Evolutionary conservation across 352 stramenopile species (phyloP).

Genomic region (Pythium phragmitis): DNA sequence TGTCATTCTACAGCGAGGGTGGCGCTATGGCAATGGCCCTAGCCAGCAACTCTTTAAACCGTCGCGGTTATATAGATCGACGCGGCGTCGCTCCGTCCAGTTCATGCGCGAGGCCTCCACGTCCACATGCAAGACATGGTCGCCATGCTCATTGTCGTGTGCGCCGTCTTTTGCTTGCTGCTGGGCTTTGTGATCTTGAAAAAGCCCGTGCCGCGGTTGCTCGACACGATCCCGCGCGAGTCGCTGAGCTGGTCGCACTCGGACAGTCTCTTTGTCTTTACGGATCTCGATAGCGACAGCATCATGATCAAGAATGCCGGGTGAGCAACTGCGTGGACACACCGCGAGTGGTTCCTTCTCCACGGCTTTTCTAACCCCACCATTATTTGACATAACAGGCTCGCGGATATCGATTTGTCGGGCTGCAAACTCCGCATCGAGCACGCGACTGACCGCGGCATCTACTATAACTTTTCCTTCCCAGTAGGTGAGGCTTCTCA

Average conservation of each 20-base stretch:
- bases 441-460: slow-evolving; percentile 25
- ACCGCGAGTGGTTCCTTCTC: no score
- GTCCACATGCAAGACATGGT: slow-evolving; percentile 26
- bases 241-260: slow-evolving; percentile 23
- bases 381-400: neutral
- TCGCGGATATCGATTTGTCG: slow-evolving; percentile 25
- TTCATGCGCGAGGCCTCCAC: neutral
- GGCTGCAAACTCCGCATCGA: slow-evolving; percentile 22
- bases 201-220: slow-evolving; percentile 22
- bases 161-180: slow-evolving; percentile 25
- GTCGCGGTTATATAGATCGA: neutral
- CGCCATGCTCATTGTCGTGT: slow-evolving; percentile 22
- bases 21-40: neutral
- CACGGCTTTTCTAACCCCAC: no score
- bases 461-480: slow-evolving; percentile 28
- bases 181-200: slow-evolving; percentile 28
- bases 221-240: slow-evolving; percentile 26
- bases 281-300: slow-evolving; percentile 23
- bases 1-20: neutral
- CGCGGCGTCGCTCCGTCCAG: neutral
- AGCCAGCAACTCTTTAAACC: neutral
- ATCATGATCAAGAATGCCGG: slow-evolving; percentile 31
- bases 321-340: slow-evolving; percentile 1
- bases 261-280: slow-evolving; percentile 28
- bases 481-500: slow-evolving; percentile 15